Evolutionary conservation across 805 yeast species (phyloP), one percentile per base, ranked within the genome.

Genomic region (Sungouiozyma ichnusensis): DNA sequence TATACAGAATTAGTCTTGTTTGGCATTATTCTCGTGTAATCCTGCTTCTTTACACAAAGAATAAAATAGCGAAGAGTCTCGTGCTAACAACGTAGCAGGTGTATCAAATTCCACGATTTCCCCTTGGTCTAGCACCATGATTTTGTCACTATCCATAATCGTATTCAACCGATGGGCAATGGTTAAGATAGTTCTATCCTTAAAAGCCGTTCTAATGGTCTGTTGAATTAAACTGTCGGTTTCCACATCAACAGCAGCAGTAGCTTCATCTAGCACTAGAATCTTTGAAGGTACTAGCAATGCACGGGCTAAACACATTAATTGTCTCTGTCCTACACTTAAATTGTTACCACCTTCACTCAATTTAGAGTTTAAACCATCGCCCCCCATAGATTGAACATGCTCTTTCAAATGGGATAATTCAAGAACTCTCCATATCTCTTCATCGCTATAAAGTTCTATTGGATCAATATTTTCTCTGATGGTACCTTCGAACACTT

Each of bases 391-490:
- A 15, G 52, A 50, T 38, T 66, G 47, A 14, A 87, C 67, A 53
- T 83, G 92, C 2, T 66, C 67, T 54, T 81, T 80, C 65, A 87
- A 67, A 57, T 86, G 94, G 0, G 95, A 76, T 36, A 85, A 66
- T 52, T 81, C 86, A 42, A 87, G 67, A 0, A 81, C 92, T 20
- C 69, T 67, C 95, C 95, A 86, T n/a, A 87, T 69, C 46, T 80
- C 74, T n/a, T 79, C 81, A 60, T 86, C 95, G 3, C 74, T 64
- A 56, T 76, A 77, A 40, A 65, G 67, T 16, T 71, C 66, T 2
- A 82, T 76, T 19, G 97, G 97, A 61, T 90, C 97, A 51, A 90
- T 71, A 60, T 87, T 87, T 38, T 85, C 82, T 53, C 95, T 72
- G 11, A 87, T 67, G 0, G 92, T 73, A 32, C 96, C 96, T 65